Evolutionary conservation across 306 rosid species (phyloP), one percentile per base, ranked within the genome.

Genomic region (cucumber (Cucumis sativus)): DNA sequence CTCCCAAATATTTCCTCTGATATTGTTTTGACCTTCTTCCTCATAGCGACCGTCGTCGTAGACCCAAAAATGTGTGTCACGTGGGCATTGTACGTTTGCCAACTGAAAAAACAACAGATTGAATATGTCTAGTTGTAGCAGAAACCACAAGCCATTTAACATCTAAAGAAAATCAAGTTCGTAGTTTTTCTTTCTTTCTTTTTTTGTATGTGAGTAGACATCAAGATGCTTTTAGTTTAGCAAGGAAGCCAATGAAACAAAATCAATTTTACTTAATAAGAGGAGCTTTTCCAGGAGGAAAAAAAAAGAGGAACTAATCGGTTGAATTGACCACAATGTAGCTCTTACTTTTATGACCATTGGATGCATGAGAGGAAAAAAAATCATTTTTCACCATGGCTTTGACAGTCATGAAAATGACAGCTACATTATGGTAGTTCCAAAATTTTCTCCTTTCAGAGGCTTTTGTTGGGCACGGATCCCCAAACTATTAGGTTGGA

Each of bases 1-100:
- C 83, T 89, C 97, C 99, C 99, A 96, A 78, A 96, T 96, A 83
- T 96, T 96, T 80, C 99, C 99, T 67, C 93, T 85, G 81, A 96
- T 96, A 86, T 96, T 96, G 79, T 96, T 96, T 86, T 96, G 98
- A 77, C 99, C 99, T 96, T 96, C 97, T 87, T 96, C 99, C 91
- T 96, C 96, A 47, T 92, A 96, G 13, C 98, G 97, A 76, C 99
- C 99, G 51, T 96, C 98, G 47, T 96, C 99, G 76, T 96, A 96
- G 80, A 96, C 99, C 99, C 99, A 96, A 86, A 96, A 96, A 85
- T 96, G 99, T 77, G 99, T 96, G 91, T 92, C 99, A 35, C 98
- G 96, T 9, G 98, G 99, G 84, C 99, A 96, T 90, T 96, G 99
- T 81, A 92, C 99, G 21, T 85, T 89, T 82, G 99, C 99, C 85